Conservation (phyloP, 129 eudicot species). For the Cynara cardunculus region DNA sequence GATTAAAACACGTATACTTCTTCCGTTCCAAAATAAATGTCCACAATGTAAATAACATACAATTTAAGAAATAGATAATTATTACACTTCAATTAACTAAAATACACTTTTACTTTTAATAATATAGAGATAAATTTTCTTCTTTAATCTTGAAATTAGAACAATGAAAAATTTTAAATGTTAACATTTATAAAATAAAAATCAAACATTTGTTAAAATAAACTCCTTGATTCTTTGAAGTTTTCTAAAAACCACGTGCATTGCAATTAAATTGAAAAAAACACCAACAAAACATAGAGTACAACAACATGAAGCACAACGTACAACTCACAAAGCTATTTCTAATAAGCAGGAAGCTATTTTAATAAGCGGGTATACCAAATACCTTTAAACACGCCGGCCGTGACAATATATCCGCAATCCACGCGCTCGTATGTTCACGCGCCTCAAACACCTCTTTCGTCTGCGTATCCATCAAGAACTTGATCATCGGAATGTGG, state of each 20-base stretch:
- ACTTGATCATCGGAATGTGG: slow-evolving; percentile 41
- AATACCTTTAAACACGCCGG: slow-evolving; percentile 61
- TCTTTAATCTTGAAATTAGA: too few relatives aligned
- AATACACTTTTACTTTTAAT: too few relatives aligned
- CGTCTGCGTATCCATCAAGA: slow-evolving; percentile 37
- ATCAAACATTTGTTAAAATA: too few relatives aligned
- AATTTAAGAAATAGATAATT: too few relatives aligned
- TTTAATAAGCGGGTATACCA: slow-evolving; percentile 11
- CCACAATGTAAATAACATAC: too few relatives aligned
- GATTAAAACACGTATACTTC: not conserved
- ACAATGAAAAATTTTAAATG: too few relatives aligned
- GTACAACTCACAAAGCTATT: not conserved
- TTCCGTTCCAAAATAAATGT: too few relatives aligned
- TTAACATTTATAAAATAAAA: too few relatives aligned
- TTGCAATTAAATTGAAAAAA: not conserved
- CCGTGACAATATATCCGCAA: slow-evolving; percentile 38
- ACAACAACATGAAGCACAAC: not conserved
- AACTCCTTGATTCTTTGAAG: too few relatives aligned
- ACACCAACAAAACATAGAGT: not conserved
- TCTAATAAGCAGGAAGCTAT: not conserved
- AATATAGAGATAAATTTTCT: too few relatives aligned
- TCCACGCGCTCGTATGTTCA: slow-evolving; percentile 47
- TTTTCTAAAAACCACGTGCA: not conserved
- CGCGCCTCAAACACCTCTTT: slow-evolving; percentile 39
- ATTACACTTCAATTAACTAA: too few relatives aligned